Conservation (phyloP, 2,329 filamentous ascomycete genomes). For the Colletotrichum higginsianum region DNA sequence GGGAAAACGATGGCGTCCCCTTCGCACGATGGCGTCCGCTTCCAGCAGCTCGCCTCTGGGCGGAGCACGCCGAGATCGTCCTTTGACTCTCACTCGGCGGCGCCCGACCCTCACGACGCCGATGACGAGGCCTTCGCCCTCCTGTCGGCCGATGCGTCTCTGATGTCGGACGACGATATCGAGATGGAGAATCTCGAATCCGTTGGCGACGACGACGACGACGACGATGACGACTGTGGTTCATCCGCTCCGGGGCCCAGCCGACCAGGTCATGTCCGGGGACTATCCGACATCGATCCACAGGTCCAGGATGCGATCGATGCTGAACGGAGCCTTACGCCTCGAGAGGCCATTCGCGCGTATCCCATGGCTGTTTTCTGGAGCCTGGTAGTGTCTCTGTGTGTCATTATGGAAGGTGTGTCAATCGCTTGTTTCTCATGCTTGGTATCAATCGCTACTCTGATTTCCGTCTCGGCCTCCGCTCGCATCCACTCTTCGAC, state of each 20-base stretch:
- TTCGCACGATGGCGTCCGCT: slow-evolving; percentile 10
- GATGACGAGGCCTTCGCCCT: slow-evolving; percentile 23
- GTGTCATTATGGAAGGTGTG: slow-evolving; percentile 52
- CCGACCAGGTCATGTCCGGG: neutral
- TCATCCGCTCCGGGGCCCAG: neutral
- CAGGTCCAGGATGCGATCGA: slow-evolving; percentile 10
- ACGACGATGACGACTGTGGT: neutral
- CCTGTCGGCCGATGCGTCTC: neutral
- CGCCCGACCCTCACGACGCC: slow-evolving; percentile 1
- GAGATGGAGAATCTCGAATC: neutral
- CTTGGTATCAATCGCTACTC: neutral
- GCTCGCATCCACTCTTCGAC: too few relatives aligned
- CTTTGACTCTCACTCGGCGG: neutral
- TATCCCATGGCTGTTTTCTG: slow-evolving; percentile 49
- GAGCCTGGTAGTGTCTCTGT: slow-evolving; percentile 46
- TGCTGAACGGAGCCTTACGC: slow-evolving; percentile 46
- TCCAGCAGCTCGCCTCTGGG: slow-evolving; percentile 3
- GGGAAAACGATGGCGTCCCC: slow-evolving; percentile 2
- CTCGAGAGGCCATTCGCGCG: slow-evolving; percentile 47
- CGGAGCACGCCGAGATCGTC: slow-evolving; percentile 2
- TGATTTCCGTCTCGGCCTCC: neutral
- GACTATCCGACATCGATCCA: neutral
- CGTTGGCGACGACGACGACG: neutral
- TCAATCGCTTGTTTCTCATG: neutral
- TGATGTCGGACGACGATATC: slow-evolving; percentile 1